Conservation (phyloP, 257 asterid genomes). For the Solanum gandarillasii region DNA sequence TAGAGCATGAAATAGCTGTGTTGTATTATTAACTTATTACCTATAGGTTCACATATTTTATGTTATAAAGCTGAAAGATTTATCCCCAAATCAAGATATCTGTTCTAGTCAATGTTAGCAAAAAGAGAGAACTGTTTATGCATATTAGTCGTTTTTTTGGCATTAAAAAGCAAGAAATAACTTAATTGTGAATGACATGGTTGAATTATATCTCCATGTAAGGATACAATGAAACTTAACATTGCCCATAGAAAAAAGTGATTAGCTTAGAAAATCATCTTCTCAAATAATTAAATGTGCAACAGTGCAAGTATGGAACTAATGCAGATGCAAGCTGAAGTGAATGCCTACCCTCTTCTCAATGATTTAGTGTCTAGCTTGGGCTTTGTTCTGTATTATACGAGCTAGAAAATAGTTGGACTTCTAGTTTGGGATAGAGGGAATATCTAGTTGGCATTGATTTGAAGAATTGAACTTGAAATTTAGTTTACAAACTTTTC, state of each 20-base stretch:
- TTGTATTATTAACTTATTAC: neutral
- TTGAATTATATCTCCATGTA: neutral
- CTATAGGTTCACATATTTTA: neutral
- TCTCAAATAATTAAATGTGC: neutral
- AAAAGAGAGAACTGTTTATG: neutral
- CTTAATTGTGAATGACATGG: neutral
- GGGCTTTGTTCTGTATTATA: neutral
- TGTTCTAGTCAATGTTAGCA: neutral
- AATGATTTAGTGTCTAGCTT: neutral
- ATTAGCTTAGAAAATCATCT: neutral
- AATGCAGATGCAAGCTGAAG: neutral
- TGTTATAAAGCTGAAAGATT: neutral
- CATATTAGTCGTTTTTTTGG: neutral
- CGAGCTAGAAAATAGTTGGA: neutral
- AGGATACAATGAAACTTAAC: neutral
- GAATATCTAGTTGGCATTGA: neutral
- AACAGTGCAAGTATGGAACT: neutral
- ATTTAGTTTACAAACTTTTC: neutral
- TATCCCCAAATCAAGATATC: neutral
- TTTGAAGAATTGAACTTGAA: neutral
- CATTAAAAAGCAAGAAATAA: neutral
- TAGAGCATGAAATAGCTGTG: neutral
- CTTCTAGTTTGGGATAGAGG: neutral
- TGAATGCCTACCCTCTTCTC: neutral
- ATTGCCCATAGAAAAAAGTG: neutral